Base-by-base conservation (phyloP, 164 flowering plant species). In the Cinnamomum micranthum region DNA sequence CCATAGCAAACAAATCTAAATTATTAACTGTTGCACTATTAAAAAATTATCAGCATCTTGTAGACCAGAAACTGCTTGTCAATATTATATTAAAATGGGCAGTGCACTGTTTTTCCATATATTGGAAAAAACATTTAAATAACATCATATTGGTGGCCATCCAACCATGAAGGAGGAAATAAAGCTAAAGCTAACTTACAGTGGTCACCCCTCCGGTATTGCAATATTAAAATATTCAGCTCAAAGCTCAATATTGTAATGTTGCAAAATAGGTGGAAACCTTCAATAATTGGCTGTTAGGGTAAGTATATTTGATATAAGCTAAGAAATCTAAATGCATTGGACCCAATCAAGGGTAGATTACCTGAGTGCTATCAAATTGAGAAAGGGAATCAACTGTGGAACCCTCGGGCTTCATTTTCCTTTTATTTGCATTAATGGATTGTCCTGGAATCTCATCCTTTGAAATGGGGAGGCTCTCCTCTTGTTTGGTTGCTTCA, bases 401-500 rank as follows among this genome's bases (percentile, higher is more conserved):
- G 59, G 19, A 23, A 50, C 24, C 71, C 28, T 85, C 92, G 28
- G 85, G n/a, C 24, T 55, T 84, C 74, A 87, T 85, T 78, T 87
- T 90, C 80, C 93, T 89, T 78, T 86, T 88, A 81, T 84, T 94
- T 27, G 80, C 89, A 76, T 68, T 68, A 20, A 89, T 85, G 19
- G 88, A 85, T 71, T 82, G 73, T 50, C 80, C 83, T 2, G 69
- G 25, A 28, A 24, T 80, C 33, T 78, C 80, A 23, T 83, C 89
- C 63, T 74, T 89, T 2, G 85, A 78, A 72, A 74, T 77, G 47
- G 72, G 86, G 50, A 41, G 47, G 11, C 22, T 33, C 13, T 81
- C 85, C 20, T 83, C 84, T 73, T 74, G 82, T 71, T 80, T 76
- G 33, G 79, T 74, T 52, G 65, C 69, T 66, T 77, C 79, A 58